Conservation (phyloP, 2,329 filamentous ascomycete species). For the Cladosporium colombiae region DNA sequence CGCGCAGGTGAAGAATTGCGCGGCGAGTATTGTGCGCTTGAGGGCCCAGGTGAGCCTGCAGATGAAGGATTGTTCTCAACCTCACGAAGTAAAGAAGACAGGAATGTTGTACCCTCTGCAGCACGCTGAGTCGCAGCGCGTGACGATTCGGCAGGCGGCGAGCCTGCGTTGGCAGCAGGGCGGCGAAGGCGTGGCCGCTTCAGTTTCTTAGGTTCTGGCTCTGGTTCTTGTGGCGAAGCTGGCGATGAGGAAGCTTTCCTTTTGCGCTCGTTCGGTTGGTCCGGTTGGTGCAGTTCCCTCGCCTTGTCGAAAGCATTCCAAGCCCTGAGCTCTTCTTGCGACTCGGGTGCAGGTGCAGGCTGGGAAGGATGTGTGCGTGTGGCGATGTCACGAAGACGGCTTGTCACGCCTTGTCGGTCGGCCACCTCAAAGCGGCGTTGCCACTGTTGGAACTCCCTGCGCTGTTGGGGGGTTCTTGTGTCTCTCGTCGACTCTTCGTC, state of each 20-base stretch:
- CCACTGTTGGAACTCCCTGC: constrained; percentile 69
- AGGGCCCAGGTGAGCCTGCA: constrained; percentile 37
- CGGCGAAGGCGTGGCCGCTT: constrained; percentile 70
- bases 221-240: constrained; percentile 65
- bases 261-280: constrained; percentile 57
- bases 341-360: constrained; percentile 63
- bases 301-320: constrained; percentile 92
- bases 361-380: constrained; percentile 56
- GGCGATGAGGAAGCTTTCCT: constrained; percentile 78
- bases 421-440: constrained; percentile 82
- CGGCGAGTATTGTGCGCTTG: constrained; percentile 39
- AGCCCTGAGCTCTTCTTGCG: constrained; percentile 75
- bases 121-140: constrained; percentile 33
- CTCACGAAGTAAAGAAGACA: constrained; percentile 84
- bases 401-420: constrained; percentile 72
- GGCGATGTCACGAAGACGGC: constrained; percentile 53
- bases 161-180: constrained; percentile 51
- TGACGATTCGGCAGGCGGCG: constrained; percentile 38
- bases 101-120: constrained; percentile 69
- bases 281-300: constrained; percentile 61
- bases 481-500: constrained; percentile 55
- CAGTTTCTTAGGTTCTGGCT: constrained; percentile 68
- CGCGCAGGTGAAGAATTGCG: constrained; percentile 59
- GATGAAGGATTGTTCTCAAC: constrained; percentile 63
- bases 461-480: constrained; percentile 58